Evolutionary conservation across 352 stramenopile species (phyloP), one percentile per base, ranked within the genome.

Genomic region (Phytophthora pistaciae): DNA sequence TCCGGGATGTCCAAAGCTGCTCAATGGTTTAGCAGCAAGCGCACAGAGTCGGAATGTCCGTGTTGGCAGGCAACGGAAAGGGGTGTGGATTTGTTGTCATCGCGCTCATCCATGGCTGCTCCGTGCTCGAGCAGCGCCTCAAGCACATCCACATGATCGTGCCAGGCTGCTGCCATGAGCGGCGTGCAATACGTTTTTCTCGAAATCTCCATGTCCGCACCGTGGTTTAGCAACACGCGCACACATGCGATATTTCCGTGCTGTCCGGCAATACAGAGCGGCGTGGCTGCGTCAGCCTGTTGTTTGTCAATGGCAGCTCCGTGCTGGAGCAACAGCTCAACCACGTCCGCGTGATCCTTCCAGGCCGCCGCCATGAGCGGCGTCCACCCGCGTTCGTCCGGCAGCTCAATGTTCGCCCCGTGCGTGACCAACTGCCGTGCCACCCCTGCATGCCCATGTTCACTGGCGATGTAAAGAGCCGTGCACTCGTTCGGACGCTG

Each of bases 291-390:
- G 29, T 55, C 52, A 4, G 16, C n/a, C 11, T 40, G 27, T 4
- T 14, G 7, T 2, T 59, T 54, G 21, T 69, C 36, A 6, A 63
- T 46, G 9, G 8, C 36, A 27, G 62, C 53, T 49, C 62, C 62
- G 7, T 20, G 33, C 11, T 60, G 9, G 11, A 60, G 20, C 5
- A 67, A 50, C 36, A 67, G 27, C 42, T 31, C 25, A 4, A 60
- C 21, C 10, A 64, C 53, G 4, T 56, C 13, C 3, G 53, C 27
- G 48, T 64, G 42, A 23, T 48, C 40, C 20, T 56, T 68, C 46
- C 61, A 59, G 42, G 66, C 60, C 5, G 58, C 66, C 6, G 36
- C 42, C 66, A 73, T 68, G 53, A 73, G 59, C n/a, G 66, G 66
- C 21, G 58, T 68, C 66, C 44, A 64, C n/a, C 66, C 66, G 27